phyloP scores from a whole-genome alignment of 176 grass and related monocot genomes.

The Rhynchospora breviuscula region DNA sequence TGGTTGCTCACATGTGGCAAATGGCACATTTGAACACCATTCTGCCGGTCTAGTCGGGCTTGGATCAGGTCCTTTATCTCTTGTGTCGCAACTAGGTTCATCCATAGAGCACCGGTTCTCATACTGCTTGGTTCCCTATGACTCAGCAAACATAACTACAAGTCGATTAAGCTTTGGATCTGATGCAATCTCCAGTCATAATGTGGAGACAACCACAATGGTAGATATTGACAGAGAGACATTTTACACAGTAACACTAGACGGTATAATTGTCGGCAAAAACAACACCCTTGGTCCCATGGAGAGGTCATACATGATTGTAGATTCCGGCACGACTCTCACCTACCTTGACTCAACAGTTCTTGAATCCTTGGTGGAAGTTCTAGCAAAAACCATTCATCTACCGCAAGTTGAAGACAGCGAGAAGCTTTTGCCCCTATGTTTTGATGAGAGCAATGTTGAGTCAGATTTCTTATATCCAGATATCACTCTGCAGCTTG shows the following conservation, averaged over 20 bases:
- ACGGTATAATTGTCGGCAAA: conserved; percentile 31
- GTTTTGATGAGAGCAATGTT: conserved; percentile 30
- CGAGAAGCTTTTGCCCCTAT: conserved; percentile 26
- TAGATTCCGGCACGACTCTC: conserved; percentile 59
- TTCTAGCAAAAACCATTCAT: conserved; percentile 18
- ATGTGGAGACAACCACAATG: conserved; percentile 28
- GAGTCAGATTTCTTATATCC: conserved; percentile 4
- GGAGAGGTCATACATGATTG: conserved; percentile 19
- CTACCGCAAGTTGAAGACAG: conserved; percentile 26
- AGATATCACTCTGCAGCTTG: conserved; percentile 36
- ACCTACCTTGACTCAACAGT: conserved; percentile 29
- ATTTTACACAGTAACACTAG: conserved; percentile 42
- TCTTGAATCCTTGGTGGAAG: conserved; percentile 16
- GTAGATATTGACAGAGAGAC: background rate
- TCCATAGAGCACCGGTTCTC: conserved; percentile 45
- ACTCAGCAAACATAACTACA: conserved; percentile 5
- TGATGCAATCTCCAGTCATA: conserved; percentile 26
- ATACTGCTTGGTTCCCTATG: conserved; percentile 46
- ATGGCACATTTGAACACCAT: conserved; percentile 15
- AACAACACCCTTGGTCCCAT: background rate
- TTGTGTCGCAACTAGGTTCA: conserved; percentile 37
- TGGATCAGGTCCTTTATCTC: conserved; percentile 36
- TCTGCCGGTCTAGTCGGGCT: conserved; percentile 46
- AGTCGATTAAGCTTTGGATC: conserved; percentile 49
- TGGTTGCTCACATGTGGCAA: conserved; percentile 34